Evolutionary conservation across 495 filamentous ascomycete species (phyloP), one percentile per base, ranked within the genome.

Genomic region (Daldinia caldariorum): DNA sequence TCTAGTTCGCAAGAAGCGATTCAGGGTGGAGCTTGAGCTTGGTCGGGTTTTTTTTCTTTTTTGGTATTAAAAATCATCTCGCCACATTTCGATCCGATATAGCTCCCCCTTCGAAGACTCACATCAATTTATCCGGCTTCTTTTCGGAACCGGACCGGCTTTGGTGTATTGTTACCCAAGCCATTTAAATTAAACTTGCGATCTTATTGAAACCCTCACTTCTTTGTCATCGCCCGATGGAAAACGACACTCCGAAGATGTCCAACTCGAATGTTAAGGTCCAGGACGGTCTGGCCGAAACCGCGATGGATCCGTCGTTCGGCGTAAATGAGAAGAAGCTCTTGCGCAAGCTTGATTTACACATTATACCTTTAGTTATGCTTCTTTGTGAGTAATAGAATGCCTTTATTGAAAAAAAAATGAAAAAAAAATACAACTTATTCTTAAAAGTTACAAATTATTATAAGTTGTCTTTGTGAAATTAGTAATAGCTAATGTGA

Each of bases 311-410:
- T 20, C 61, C 61, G 31, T 58, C 45, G 8, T 59, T 73, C 22
- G 64, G 53, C 0, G 70, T 67, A 0, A 67, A 77, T 50, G 78
- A 80, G 61, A 77, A 71, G 61, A 78, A 76, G 38, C 67, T 81
- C 20, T 32, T 82, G 58, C 77, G 79, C 39, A 82, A 80, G 66
- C 58, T 81, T 58, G 80, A 82, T 63, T 26, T 62, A 13, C 68
- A 78, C 39, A 63, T 82, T n/a, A 74, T 81, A 29, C 80, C 80
- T 45, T 66, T 79, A 16, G 70, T 80, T 41, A 82, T 81, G 80
- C 54, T 69, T 2, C 63, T 80, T 29, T 82, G 75, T 77, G 9
- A 73, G 75, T 72, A 29, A 13, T 14, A 29, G 14, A 8, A 32
- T 57, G 22, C 6, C 9, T 50, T 60, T 13, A 31, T 51, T 31